Conservation (phyloP, 2,329 filamentous ascomycete species). For the Eutypella sp. region DNA sequence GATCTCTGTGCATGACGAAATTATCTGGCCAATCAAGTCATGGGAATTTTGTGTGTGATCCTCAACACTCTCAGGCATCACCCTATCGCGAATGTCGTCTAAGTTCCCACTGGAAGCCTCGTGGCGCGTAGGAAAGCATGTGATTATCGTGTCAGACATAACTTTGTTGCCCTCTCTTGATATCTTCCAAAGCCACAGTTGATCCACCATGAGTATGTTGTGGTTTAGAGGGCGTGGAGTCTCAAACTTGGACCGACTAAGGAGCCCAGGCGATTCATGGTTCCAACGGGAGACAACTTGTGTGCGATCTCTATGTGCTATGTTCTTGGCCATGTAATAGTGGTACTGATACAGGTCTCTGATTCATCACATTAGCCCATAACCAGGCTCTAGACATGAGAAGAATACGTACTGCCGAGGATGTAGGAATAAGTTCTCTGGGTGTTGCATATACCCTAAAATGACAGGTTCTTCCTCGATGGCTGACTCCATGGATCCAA, state of each 20-base stretch:
- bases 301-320: neutral
- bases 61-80: neutral
- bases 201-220: constrained; percentile 1
- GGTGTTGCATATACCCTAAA: neutral
- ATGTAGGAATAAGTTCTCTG: neutral
- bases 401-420: neutral
- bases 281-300: neutral
- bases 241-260: neutral
- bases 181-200: constrained; percentile 1
- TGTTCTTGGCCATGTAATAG: neutral
- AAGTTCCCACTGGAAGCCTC: neutral
- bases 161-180: neutral
- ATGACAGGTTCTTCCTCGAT: neutral
- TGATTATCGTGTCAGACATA: neutral
- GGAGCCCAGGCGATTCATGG: neutral
- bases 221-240: neutral
- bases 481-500: neutral
- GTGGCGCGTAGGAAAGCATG: neutral
- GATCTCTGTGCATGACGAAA: neutral
- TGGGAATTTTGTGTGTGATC: neutral
- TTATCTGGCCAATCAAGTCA: neutral
- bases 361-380: neutral
- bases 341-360: neutral
- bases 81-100: neutral
- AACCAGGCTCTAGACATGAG: neutral